Conservation (phyloP, 2,329 filamentous ascomycete species). For the Botryotinia calthae region DNA sequence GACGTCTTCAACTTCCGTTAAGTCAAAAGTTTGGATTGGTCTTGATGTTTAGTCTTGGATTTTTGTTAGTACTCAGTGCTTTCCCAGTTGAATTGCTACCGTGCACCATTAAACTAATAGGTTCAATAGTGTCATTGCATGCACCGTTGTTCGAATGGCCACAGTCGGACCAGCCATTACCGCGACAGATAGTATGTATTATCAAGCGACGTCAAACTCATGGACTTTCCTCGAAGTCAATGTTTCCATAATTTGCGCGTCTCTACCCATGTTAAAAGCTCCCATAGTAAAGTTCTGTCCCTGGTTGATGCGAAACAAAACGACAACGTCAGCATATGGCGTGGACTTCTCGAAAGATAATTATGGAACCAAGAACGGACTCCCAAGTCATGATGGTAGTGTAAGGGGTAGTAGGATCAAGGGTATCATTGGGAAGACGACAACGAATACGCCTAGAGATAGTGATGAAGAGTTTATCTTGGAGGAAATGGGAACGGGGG, state of each 20-base stretch:
- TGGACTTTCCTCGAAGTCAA: conserved; percentile 39
- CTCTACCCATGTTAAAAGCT: conserved; percentile 30
- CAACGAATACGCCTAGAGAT: not conserved
- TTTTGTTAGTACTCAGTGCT: not conserved
- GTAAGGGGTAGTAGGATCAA: not conserved
- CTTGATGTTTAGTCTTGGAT: not conserved
- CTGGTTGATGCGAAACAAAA: conserved; percentile 10
- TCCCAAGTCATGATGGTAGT: not conserved
- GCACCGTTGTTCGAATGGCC: not conserved
- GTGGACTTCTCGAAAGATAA: not conserved
- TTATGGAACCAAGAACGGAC: not conserved
- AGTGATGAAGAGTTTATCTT: not conserved
- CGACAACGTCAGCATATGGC: not conserved
- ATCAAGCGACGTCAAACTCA: conserved; percentile 38
- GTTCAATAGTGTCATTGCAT: not conserved
- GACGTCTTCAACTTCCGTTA: conserved; percentile 42
- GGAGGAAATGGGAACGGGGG: not conserved
- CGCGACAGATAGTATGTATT: conserved; percentile 42
- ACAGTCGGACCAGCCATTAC: not conserved
- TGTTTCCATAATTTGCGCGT: conserved; percentile 44
- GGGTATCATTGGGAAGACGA: not conserved
- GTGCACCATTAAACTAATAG: not conserved
- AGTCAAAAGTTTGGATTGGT: not conserved
- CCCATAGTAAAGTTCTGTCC: conserved; percentile 6
- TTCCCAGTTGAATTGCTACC: not conserved